Evolutionary conservation across 75 land plant species (phyloP), one percentile per base, ranked within the genome.

Genomic region (Picea sitchensis): DNA sequence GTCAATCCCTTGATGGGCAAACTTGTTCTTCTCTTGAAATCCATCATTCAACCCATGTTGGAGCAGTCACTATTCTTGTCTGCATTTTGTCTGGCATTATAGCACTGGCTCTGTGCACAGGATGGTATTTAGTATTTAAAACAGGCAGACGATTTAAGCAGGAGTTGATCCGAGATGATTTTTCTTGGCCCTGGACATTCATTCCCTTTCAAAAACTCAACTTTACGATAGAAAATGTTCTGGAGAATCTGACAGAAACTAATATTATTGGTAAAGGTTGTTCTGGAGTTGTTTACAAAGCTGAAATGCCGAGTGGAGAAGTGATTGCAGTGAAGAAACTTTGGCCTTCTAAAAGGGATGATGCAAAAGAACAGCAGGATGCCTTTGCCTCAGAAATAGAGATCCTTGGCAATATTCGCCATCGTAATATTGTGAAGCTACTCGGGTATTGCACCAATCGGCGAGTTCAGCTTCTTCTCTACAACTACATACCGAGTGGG

Each of bases 301-400:
- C 91, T 18, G 93, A 90, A 64, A 91, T 92, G 99, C 92, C 93
- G 2, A 86, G 84, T 47, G 99, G 99, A 4, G 99, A 96, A 61
- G 54, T 89, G 67, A 87, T 96, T 64, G 99, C 99, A 0, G 99
- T 96, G 85, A 96, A 96, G 81, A 96, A 96, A 84, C 87, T 93
- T 2, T 89, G 92, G 90, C 84, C 85, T 36, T 76, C 90, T 11
- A 83, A 84, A 59, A 76, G 75, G 67, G 91, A 82, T 32, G 93
- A 88, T 68, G 76, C 56, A 14, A 75, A 58, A 57, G 86, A 88
- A 4, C 81, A 84, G 59, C 79, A 93, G 34, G 90, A 93, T 83
- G 81, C 90, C 8, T 96, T 94, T 65, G 88, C 87, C 0, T 79
- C 99, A 12, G 99, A 96, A 82, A 88, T 96, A 71, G 91, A 92